Base-by-base conservation (phyloP, 2,329 filamentous ascomycete genomes). In the Cercospora citrullina region DNA sequence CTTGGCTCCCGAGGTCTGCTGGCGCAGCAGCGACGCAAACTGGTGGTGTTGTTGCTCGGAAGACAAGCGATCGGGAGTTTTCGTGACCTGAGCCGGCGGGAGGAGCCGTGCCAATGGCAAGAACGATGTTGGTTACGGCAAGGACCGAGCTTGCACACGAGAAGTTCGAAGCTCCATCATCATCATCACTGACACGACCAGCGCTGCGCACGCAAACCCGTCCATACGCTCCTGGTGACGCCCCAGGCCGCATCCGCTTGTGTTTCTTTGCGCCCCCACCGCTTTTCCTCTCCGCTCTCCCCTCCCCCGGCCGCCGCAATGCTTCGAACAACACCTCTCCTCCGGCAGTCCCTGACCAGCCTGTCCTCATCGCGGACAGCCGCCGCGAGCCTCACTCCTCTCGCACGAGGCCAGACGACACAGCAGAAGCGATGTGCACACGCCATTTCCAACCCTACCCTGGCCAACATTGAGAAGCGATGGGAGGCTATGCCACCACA, bases 381-480 rank as follows among this genome's bases (percentile, higher is more conserved):
- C 36, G 70, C 72, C 48, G 69, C 72, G 18, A 65, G 67, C 33
- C 68, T 73, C 55, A 63, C 72, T 26, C 70, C 67, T 63, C 65
- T 71, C 53, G 66, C 69, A 36, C 68, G 68, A 63, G 68, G 61
- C 63, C 69, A 68, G 48, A 65, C 67, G 12, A 64, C 65, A 33
- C 69, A 70, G 66, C 83, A 86, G 79, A 81, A 80, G 71, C 85
- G 86, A 77, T 88, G 91, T 76, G 91, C 91, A 76, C 93, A 97
- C 82, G 94, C 94, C 80, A 96, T 99, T 84, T 96, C 94, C 79
- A 98, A 97, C 86, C 95, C 96, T 76, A 97, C 93, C 68, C 89
- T 99, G 79, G 92, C 93, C 83, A 93, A 96, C 84, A 98, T 99
- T 80, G 95, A 99, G 90, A 97, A 97, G 90, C 88, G 95, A 86